Conservation (phyloP, 768 basidiomycete species). For the Tricholoma sp. region DNA sequence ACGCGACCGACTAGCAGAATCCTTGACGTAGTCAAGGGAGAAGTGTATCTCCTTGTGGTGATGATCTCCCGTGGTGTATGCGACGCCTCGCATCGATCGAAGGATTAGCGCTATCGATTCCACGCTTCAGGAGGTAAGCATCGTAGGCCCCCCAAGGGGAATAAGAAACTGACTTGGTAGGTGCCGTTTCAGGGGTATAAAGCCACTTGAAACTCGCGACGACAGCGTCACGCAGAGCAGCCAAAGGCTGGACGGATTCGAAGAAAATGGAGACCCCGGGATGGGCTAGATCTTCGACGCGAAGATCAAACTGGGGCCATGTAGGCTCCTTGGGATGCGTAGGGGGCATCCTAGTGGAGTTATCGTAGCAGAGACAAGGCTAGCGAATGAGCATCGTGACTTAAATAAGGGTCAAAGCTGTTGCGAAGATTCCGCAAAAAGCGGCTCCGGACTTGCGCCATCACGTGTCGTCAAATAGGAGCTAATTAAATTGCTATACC, state of each 20-base stretch:
- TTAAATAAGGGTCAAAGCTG: no score
- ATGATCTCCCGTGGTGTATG: conserved; percentile 53
- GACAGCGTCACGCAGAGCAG: conserved; percentile 37
- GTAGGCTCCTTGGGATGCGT: conserved; percentile 13
- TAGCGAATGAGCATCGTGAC: not conserved
- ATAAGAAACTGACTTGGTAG: conserved; percentile 29
- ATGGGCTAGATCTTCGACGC: conserved; percentile 55
- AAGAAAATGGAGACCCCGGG: conserved; percentile 56
- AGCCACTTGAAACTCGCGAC: conserved; percentile 44
- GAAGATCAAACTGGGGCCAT: conserved; percentile 50
- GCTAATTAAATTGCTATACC: not conserved
- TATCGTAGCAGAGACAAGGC: no score
- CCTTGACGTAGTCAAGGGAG: conserved; percentile 58
- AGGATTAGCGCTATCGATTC: conserved; percentile 52
- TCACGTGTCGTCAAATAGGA: not conserved
- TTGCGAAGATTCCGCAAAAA: no score
- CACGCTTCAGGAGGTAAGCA: conserved; percentile 34
- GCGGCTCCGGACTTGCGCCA: not conserved
- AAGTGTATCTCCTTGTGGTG: conserved; percentile 71
- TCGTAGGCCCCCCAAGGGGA: not conserved
- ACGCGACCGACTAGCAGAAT: conserved; percentile 32
- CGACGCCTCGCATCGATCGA: conserved; percentile 64
- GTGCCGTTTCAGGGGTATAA: conserved; percentile 33
- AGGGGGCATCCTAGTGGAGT: conserved; percentile 2
- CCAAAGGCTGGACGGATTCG: conserved; percentile 38